Base-by-base conservation (phyloP, 169 alveolate genomes). In the Ophryocystis elektroscirrha region DNA sequence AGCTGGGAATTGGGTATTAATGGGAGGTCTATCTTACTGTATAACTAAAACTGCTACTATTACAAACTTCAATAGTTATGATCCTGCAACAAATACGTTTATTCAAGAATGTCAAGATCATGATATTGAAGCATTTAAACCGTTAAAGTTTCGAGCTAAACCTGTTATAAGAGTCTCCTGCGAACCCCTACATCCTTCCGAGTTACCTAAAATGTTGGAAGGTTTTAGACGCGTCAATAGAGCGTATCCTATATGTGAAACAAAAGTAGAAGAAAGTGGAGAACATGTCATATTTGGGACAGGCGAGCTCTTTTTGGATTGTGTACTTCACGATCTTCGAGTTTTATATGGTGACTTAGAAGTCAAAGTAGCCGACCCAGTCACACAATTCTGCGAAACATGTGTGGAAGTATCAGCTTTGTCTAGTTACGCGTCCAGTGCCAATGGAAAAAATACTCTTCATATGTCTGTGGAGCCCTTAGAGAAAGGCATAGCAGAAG, bases 121-220 rank as follows among this genome's bases (percentile, higher is more conserved):
- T 27, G 78, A 67, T 48, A 74, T 80, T 24, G 87, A 81, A 39
- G 79, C 78, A 35, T 76, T 79, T 48, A 68, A 74, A 32, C 89
- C 91, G 0, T 59, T 85, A 23, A 32, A 65, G 68, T 29, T 47
- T 67, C 6, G 64, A 63, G 16, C 62, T 63, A 37, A 15, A 41
- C 24, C 59, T 18, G 48, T 41, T 36, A 25, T 46, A 50, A 27
- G 28, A 63, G 50, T 93, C 0, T 96, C 97, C 19, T 74, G 87
- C 26, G 99, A 93, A 66, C 98, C 99, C 7, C 76, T 86, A 12
- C 85, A 83, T 51, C 99, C 99, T 24, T 69, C 93, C 6, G 98
- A 93, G 51, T 81, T 91, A 28, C 99, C 99, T 7, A 88, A 91
- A 66, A 89, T 93, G 98, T 74, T 88, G 2, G 96, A 93, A 63